phyloP scores from a whole-genome alignment of 2,329 filamentous ascomycete genomes.

The Aphanocladium album region DNA sequence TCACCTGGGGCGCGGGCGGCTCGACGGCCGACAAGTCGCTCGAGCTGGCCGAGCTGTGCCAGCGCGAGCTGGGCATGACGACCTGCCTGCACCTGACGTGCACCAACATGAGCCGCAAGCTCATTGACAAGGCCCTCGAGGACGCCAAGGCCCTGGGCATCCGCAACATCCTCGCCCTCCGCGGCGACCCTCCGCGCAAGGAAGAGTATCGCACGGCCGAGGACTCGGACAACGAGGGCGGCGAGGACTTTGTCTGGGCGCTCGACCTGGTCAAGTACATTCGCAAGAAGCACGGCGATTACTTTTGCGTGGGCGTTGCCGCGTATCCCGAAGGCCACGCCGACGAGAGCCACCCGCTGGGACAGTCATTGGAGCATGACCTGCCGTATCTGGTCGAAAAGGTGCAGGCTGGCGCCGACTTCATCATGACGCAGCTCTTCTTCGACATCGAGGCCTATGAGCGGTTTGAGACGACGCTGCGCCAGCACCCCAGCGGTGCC shows the following conservation, averaged over 20 bases:
- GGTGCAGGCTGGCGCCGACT: constrained; percentile 85
- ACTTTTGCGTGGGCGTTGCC: constrained; percentile 94
- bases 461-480: constrained; percentile 69
- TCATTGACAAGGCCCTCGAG: constrained; percentile 85
- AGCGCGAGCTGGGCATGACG: constrained; percentile 84
- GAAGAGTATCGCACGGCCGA: constrained; percentile 73
- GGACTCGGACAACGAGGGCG: constrained; percentile 54
- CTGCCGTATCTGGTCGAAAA: constrained; percentile 88
- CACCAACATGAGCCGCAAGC: constrained; percentile 86
- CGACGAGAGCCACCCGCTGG: constrained; percentile 76
- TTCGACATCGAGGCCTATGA: constrained; percentile 84
- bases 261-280: constrained; percentile 89
- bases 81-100: constrained; percentile 96
- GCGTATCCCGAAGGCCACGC: constrained; percentile 94
- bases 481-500: constrained; percentile 74
- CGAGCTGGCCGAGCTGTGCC: constrained; percentile 91
- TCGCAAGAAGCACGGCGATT: constrained; percentile 76
- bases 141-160: constrained; percentile 88
- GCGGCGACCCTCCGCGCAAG: constrained; percentile 84
- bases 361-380: constrained; percentile 69
- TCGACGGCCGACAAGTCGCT: constrained; percentile 87
- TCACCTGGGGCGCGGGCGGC: constrained; percentile 96
- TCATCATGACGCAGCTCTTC: constrained; percentile 97
- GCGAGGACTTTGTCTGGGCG: constrained; percentile 82
- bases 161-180: constrained; percentile 84